A percentile compares a stretch with the other conserved stretches of the same genome.
Evolutionary conservation across 1,139 yeast genomes (phyloP).

Genomic region (Geotrichum phurueaensis): DNA sequence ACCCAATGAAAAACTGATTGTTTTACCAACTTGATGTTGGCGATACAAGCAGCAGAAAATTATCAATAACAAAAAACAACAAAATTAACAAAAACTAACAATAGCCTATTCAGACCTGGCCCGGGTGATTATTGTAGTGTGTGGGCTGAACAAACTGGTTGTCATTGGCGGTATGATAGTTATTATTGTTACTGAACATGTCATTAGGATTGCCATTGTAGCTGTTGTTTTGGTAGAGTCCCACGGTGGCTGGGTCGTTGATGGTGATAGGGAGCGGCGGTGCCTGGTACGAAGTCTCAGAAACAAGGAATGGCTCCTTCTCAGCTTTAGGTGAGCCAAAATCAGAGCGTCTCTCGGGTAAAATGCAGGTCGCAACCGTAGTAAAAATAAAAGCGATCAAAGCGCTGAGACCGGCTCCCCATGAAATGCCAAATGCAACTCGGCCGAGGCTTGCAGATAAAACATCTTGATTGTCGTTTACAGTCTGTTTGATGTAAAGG

Average conservation of each 20-base stretch:
- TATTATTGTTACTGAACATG: background rate
- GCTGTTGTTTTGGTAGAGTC: background rate
- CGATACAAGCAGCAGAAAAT: too few relatives aligned
- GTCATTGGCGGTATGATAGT: conserved; percentile 1
- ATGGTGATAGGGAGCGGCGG: background rate
- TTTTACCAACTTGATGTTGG: too few relatives aligned
- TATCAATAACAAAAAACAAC: too few relatives aligned
- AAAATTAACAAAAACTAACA: background rate
- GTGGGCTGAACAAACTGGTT: conserved; percentile 10
- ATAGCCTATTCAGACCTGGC: background rate
- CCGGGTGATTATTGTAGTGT: conserved; percentile 1
- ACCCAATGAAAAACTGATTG: too few relatives aligned
- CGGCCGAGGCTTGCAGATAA: conserved; percentile 2
- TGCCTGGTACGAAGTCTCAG: background rate
- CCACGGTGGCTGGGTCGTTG: background rate
- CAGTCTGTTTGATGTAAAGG: conserved; percentile 6
- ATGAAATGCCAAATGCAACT: conserved; percentile 7
- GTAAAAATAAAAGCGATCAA: conserved; percentile 9
- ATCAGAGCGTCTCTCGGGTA: background rate
- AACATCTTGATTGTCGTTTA: background rate
- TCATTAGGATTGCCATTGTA: background rate
- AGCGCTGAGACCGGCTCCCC: conserved; percentile 8
- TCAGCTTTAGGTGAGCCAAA: background rate
- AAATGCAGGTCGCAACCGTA: background rate
- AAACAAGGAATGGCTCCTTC: conserved; percentile 8